These are phyloP conservation scores for Candida pseudoviswanathii DNA, from an alignment of 1,139 yeast genomes.

Conservation along the genomic window DNA sequence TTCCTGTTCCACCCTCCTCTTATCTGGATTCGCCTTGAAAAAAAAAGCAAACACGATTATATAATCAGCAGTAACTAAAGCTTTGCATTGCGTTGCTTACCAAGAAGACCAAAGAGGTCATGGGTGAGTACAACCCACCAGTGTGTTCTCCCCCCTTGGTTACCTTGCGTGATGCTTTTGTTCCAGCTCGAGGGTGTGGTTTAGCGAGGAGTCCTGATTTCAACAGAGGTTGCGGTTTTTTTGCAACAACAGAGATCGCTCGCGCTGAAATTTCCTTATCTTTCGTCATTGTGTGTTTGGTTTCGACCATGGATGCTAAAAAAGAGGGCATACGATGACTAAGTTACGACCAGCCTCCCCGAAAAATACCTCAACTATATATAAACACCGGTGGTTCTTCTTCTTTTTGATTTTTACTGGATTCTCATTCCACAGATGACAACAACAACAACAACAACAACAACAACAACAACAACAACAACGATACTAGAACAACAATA, in stretches of 20 bases:
- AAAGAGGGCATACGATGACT: not conserved
- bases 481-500: not conserved
- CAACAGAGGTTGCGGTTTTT: not conserved
- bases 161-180: too few species aligned
- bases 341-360: not conserved
- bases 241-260: not conserved
- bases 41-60: not conserved
- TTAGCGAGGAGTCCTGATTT: not conserved
- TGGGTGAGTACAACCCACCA: too few species aligned
- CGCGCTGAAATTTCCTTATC: slow-evolving; percentile 4
- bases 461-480: not conserved
- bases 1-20: slow-evolving; percentile 4
- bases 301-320: not conserved
- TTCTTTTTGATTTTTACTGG: too few species aligned
- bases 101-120: too few species aligned
- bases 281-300: not conserved
- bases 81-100: too few species aligned
- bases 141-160: too few species aligned
- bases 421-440: too few species aligned
- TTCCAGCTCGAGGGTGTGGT: not conserved
- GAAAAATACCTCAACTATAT: not conserved
- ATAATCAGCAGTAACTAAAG: not conserved
- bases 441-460: not conserved
- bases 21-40: not conserved
- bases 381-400: not conserved